Conservation (phyloP, 2,329 filamentous ascomycete species). For the Fusarium sublunatum region DNA sequence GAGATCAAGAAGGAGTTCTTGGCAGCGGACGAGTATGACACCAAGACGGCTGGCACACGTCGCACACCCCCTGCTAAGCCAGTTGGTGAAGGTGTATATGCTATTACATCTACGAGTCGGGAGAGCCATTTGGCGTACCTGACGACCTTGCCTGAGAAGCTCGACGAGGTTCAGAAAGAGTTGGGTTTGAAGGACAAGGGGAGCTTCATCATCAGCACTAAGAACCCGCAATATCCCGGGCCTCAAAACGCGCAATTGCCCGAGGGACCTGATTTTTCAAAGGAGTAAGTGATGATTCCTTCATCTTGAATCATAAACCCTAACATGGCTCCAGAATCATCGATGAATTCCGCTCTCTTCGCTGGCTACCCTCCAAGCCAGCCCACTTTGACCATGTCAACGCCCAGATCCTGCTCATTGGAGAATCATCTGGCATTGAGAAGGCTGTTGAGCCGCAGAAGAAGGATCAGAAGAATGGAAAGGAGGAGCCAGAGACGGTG, state of each 20-base stretch:
- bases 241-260: conserved; percentile 73
- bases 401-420: conserved; percentile 82
- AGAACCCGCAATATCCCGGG: conserved; percentile 78
- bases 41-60: conserved; percentile 77
- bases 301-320: not conserved
- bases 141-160: conserved; percentile 75
- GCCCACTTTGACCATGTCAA: conserved; percentile 80
- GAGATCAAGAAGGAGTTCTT: conserved; percentile 81
- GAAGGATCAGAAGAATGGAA: conserved; percentile 33
- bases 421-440: conserved; percentile 69
- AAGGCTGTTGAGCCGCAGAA: conserved; percentile 64
- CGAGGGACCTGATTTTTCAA: conserved; percentile 74
- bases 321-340: conserved; percentile 62
- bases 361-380: conserved; percentile 80
- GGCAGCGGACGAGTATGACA: conserved; percentile 74
- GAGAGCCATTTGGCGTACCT: conserved; percentile 84
- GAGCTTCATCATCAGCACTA: conserved; percentile 81
- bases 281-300: conserved; percentile 64
- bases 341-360: conserved; percentile 76
- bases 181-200: conserved; percentile 78
- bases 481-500: conserved; percentile 73
- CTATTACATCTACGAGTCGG: conserved; percentile 76
- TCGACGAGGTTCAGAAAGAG: conserved; percentile 78
- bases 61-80: conserved; percentile 76
- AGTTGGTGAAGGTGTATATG: conserved; percentile 87